Evolutionary conservation across 768 basidiomycete genomes (phyloP).

Genomic region (Lactarius trivialis): DNA sequence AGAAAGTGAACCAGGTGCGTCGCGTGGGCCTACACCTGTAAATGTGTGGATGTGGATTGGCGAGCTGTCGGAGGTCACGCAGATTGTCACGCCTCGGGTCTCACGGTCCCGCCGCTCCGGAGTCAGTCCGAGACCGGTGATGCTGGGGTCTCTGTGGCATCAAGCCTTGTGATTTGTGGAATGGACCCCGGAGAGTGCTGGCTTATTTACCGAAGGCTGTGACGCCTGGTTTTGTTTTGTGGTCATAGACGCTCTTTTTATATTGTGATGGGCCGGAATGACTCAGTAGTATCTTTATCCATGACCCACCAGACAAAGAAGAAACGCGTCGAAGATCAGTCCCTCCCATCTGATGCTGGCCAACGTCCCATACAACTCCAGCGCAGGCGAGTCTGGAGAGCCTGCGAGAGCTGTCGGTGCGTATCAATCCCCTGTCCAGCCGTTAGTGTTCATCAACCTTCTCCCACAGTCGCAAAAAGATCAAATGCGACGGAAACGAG

Average conservation of each 20-base stretch:
- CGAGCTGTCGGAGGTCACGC: conserved; percentile 3
- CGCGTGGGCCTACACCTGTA: neutral
- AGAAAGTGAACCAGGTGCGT: conserved; percentile 4
- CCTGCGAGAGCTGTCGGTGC: conserved; percentile 84
- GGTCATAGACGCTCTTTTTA: conserved; percentile 7
- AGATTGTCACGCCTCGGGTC: neutral
- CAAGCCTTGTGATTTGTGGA: no score
- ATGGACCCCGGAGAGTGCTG: conserved; percentile 8
- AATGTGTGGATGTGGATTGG: neutral
- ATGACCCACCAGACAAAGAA: conserved; percentile 64
- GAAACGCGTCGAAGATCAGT: conserved; percentile 61
- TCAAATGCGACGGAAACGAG: conserved; percentile 86
- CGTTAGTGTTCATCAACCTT: conserved; percentile 22
- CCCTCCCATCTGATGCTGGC: conserved; percentile 44
- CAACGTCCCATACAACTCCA: conserved; percentile 73
- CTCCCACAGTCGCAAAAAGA: conserved; percentile 72
- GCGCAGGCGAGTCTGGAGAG: conserved; percentile 76
- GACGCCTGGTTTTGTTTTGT: conserved; percentile 10
- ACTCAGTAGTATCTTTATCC: conserved; percentile 16
- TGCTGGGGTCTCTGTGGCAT: neutral
- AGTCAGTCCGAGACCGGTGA: neutral
- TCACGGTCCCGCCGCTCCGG: neutral
- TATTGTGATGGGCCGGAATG: conserved; percentile 18
- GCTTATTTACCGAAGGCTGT: neutral
- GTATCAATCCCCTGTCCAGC: conserved; percentile 28